These are phyloP conservation scores for Gryganskiella cystojenkinii DNA, from an alignment of 192 early-diverging fungal species.

Conservation along the genomic window DNA sequence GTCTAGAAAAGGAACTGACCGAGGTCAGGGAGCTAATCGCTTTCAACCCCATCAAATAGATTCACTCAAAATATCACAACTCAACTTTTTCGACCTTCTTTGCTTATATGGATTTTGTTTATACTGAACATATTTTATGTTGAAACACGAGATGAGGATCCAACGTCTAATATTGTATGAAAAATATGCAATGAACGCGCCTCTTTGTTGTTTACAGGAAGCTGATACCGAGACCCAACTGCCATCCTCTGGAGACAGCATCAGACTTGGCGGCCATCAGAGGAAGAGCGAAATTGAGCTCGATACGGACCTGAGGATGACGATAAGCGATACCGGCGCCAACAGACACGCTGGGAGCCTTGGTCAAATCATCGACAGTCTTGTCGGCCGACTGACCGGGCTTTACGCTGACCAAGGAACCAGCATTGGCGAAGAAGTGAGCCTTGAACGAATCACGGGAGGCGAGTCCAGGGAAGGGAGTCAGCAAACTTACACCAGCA, in stretches of 20 bases:
- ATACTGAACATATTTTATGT: not conserved
- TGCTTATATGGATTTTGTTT: not conserved
- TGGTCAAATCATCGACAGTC: slow-evolving; percentile 56
- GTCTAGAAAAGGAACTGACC: slow-evolving; percentile 33
- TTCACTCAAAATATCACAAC: not conserved
- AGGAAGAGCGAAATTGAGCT: slow-evolving; percentile 93
- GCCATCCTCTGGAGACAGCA: slow-evolving; percentile 77
- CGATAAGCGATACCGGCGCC: slow-evolving; percentile 89
- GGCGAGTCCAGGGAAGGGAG: slow-evolving; percentile 80
- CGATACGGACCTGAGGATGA: slow-evolving; percentile 87
- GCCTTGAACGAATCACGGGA: slow-evolving; percentile 71
- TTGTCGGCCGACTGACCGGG: slow-evolving; percentile 30
- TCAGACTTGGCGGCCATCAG: slow-evolving; percentile 70
- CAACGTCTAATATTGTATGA: not conserved
- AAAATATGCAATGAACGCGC: too few species aligned
- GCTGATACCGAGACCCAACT: slow-evolving; percentile 88
- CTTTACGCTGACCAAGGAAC: slow-evolving; percentile 70
- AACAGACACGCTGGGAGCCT: slow-evolving; percentile 75
- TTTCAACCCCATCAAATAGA: slow-evolving; percentile 33
- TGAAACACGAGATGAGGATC: not conserved
- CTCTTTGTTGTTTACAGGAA: slow-evolving; percentile 68
- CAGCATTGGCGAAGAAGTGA: slow-evolving; percentile 92
- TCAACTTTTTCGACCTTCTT: not conserved
- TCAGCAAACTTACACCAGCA: slow-evolving; percentile 80
- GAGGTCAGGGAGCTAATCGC: slow-evolving; percentile 44